phyloP scores from a whole-genome alignment of 2,329 filamentous ascomycete species.

The Monosporascus sp. region DNA sequence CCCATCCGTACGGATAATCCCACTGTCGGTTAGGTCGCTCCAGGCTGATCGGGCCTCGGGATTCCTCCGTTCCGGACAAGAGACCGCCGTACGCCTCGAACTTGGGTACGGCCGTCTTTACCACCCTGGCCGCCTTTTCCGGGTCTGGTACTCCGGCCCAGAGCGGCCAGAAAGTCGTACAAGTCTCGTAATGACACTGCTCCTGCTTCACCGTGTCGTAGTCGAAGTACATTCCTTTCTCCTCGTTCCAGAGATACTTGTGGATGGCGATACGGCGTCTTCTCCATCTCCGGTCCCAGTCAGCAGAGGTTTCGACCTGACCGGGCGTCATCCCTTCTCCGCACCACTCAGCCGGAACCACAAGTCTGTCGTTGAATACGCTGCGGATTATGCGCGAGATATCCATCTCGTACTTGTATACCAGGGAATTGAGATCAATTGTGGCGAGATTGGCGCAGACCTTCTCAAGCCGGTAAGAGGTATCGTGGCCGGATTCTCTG shows the following conservation, averaged over 20 bases:
- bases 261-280: constrained; percentile 81
- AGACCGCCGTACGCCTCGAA: constrained; percentile 87
- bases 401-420: constrained; percentile 97
- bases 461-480: constrained; percentile 85
- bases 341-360: constrained; percentile 79
- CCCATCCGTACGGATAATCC: constrained; percentile 98
- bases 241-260: constrained; percentile 89
- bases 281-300: constrained; percentile 86
- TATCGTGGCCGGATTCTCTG: constrained; percentile 94
- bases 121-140: constrained; percentile 77
- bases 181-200: constrained; percentile 80
- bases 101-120: constrained; percentile 73
- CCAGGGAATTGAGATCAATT: constrained; percentile 86
- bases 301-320: constrained; percentile 73
- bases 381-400: constrained; percentile 82
- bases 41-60: constrained; percentile 72
- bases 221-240: constrained; percentile 95
- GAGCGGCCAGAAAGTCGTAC: constrained; percentile 94
- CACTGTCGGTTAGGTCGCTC: constrained; percentile 92
- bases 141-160: constrained; percentile 89
- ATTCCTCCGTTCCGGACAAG: constrained; percentile 83
- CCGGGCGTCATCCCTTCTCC: constrained; percentile 60
- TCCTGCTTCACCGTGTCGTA: constrained; percentile 82
- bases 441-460: constrained; percentile 86
- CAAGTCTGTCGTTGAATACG: constrained; percentile 75